A percentile compares a stretch with the other conserved stretches of the same genome.
Conservation (phyloP, 2,329 filamentous ascomycete genomes). For the Parastagonospora nodorum region DNA sequence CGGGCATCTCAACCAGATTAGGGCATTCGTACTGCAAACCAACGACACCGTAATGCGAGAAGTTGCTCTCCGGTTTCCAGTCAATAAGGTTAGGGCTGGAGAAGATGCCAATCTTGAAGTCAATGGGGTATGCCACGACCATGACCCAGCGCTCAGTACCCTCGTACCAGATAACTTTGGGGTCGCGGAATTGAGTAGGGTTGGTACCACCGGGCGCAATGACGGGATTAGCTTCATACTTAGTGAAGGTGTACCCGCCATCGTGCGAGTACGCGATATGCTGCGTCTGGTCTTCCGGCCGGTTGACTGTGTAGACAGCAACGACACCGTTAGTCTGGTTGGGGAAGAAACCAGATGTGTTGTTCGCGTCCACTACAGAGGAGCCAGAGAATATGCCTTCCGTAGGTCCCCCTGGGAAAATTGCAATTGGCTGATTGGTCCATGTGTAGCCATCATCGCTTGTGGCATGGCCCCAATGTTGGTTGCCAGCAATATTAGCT, state of each 20-base stretch:
- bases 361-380: constrained; percentile 64
- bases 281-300: constrained; percentile 57
- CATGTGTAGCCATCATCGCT: constrained; percentile 67
- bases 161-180: constrained; percentile 66
- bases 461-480: constrained; percentile 72
- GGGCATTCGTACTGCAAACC: constrained; percentile 68
- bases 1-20: constrained; percentile 63
- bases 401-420: constrained; percentile 62
- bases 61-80: constrained; percentile 65
- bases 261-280: constrained; percentile 66
- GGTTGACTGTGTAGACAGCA: constrained; percentile 61
- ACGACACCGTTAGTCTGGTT: constrained; percentile 66
- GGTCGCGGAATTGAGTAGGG: constrained; percentile 66
- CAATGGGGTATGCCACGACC: constrained; percentile 59
- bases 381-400: constrained; percentile 61
- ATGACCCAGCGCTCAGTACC: constrained; percentile 59
- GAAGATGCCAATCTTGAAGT: constrained; percentile 65
- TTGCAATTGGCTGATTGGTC: constrained; percentile 67
- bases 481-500: constrained; percentile 58
- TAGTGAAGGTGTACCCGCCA: constrained; percentile 65
- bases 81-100: constrained; percentile 63
- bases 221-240: constrained; percentile 66
- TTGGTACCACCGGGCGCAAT: constrained; percentile 53
- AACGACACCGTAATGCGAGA: constrained; percentile 58
- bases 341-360: constrained; percentile 69